Evolutionary conservation across 2,329 filamentous ascomycete genomes (phyloP).

Genomic region (Sarocladium kiliense): DNA sequence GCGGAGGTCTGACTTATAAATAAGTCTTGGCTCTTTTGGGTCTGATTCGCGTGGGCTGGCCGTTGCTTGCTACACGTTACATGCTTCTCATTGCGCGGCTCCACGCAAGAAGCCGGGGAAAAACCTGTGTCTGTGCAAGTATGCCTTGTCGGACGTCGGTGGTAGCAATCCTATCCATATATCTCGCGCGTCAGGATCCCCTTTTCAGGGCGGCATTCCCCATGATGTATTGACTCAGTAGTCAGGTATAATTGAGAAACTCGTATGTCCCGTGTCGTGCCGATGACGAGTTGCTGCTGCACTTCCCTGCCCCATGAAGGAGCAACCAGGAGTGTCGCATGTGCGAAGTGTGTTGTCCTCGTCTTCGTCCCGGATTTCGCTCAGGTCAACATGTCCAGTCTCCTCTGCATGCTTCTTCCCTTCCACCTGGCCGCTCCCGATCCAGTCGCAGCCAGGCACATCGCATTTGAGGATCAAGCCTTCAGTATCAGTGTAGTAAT

Average conservation of each 20-base stretch:
- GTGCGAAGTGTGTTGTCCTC: slow-evolving; percentile 71
- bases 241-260: slow-evolving; percentile 33
- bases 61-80: too few relatives aligned
- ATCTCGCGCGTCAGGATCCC: too few relatives aligned
- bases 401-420: slow-evolving; percentile 57
- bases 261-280: slow-evolving; percentile 52
- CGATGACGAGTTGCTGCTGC: slow-evolving; percentile 53
- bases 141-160: too few relatives aligned
- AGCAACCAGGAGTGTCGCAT: slow-evolving; percentile 62
- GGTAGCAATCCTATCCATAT: too few relatives aligned
- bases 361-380: slow-evolving; percentile 71
- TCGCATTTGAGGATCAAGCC: slow-evolving; percentile 77
- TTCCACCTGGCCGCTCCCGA: slow-evolving; percentile 60
- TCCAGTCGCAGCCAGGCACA: slow-evolving; percentile 54
- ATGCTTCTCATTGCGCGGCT: too few relatives aligned
- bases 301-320: slow-evolving; percentile 62
- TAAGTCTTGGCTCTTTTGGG: neutral
- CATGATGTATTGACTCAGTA: too few relatives aligned
- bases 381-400: slow-evolving; percentile 57
- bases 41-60: too few relatives aligned
- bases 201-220: too few relatives aligned
- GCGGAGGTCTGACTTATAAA: slow-evolving; percentile 46
- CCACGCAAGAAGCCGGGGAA: too few relatives aligned
- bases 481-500: slow-evolving; percentile 87
- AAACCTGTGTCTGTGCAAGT: too few relatives aligned